Conservation (phyloP, 257 asterid species). For the Nicotiana sylvestris region DNA sequence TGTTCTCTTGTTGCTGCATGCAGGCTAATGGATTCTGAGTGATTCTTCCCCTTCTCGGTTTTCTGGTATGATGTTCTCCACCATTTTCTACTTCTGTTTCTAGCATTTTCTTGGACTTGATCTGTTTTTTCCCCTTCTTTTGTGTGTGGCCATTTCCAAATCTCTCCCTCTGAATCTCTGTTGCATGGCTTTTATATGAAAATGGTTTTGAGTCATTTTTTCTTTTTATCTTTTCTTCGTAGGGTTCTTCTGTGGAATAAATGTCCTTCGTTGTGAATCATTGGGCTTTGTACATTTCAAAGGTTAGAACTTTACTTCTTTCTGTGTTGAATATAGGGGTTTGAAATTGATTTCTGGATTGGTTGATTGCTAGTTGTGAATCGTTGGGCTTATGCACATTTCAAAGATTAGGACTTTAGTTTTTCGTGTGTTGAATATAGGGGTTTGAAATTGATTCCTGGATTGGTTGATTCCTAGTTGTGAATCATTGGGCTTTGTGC, state of each 20-base stretch:
- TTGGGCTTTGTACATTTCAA: constrained; percentile 6
- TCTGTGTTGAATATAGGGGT: background rate
- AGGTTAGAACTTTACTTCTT: background rate
- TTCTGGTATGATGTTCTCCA: background rate
- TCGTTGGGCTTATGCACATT: constrained; percentile 1
- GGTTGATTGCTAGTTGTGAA: background rate
- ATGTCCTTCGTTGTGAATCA: background rate
- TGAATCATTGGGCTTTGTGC: background rate
- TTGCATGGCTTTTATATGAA: constrained; percentile 7
- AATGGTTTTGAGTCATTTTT: background rate
- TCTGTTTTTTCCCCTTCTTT: background rate
- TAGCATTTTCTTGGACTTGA: background rate
- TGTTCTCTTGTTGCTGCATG: constrained; percentile 11
- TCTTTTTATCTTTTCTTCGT: background rate
- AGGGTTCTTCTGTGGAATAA: background rate
- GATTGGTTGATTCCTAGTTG: background rate
- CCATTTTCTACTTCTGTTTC: background rate
- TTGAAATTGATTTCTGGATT: background rate
- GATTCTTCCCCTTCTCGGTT: constrained; percentile 8
- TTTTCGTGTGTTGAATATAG: background rate
- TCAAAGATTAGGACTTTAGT: background rate
- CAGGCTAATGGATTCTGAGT: constrained; percentile 3
- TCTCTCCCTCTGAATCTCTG: background rate
- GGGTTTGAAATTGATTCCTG: background rate
- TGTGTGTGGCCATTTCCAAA: background rate